Percentiles rank a stretch among this genome's conserved stretches.
phyloP scores from a whole-genome alignment of 148 eudicot species.

The Arbutus unedo region DNA sequence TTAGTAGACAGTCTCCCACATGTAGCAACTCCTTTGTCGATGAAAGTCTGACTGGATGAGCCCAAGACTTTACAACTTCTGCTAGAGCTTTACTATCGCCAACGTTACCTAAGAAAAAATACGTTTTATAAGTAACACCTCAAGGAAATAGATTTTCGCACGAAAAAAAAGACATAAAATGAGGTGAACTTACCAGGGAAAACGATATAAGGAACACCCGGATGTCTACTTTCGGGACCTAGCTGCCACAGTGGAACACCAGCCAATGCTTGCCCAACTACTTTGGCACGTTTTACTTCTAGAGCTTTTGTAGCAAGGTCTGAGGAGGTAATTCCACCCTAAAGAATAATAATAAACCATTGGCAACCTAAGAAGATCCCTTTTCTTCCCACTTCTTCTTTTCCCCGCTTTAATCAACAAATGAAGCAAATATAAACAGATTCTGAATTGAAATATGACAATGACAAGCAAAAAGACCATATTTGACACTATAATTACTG shows the following conservation, averaged over 20 bases:
- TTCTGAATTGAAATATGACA: background rate
- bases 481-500: background rate
- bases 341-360: slow-evolving; percentile 1
- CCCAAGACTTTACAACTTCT: slow-evolving; percentile 80
- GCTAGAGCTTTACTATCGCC: slow-evolving; percentile 88
- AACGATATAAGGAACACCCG: slow-evolving; percentile 89
- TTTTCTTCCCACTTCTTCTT: background rate
- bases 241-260: slow-evolving; percentile 98
- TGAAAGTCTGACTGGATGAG: slow-evolving; percentile 57
- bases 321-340: slow-evolving; percentile 99
- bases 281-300: slow-evolving; percentile 75
- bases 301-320: slow-evolving; percentile 99
- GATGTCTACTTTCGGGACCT: slow-evolving; percentile 84
- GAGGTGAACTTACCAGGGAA: slow-evolving; percentile 65
- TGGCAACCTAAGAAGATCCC: background rate
- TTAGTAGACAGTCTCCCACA: slow-evolving; percentile 36
- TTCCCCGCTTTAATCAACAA: background rate
- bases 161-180: background rate
- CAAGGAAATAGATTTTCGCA: background rate
- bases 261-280: slow-evolving; percentile 89
- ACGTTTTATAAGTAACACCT: background rate
- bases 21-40: slow-evolving; percentile 76
- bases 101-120: slow-evolving; percentile 66
- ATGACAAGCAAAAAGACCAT: background rate
- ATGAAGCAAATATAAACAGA: background rate